phyloP scores from a whole-genome alignment of 257 asterid species.

The Forsythia suspensa region DNA sequence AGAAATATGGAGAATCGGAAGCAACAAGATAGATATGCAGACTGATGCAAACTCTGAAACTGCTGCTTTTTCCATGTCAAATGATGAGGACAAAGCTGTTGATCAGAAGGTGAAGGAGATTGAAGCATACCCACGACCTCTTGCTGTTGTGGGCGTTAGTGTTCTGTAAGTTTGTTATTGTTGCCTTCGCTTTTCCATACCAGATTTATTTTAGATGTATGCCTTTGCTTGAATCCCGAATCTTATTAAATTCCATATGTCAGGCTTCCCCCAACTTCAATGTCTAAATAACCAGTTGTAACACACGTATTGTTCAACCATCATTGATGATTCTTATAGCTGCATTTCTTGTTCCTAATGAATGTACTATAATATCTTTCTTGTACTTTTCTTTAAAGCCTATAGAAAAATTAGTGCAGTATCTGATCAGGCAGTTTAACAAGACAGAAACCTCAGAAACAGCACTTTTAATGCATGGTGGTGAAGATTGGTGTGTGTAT shows the following conservation, averaged over 20 bases:
- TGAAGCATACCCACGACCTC: conserved; percentile 82
- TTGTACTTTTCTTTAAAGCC: not conserved
- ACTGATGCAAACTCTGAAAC: conserved; percentile 19
- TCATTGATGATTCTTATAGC: not conserved
- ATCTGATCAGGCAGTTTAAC: not conserved
- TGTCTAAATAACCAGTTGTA: not conserved
- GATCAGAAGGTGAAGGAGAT: conserved; percentile 56
- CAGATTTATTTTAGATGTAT: not conserved
- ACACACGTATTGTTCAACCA: not conserved
- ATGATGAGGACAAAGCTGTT: conserved; percentile 30
- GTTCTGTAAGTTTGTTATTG: conserved; percentile 67
- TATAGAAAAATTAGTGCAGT: not conserved
- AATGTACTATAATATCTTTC: not conserved
- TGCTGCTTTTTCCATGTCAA: conserved; percentile 18
- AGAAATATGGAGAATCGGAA: conserved; percentile 70
- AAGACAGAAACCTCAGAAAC: not conserved
- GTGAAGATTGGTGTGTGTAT: not conserved
- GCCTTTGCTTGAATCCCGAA: not conserved
- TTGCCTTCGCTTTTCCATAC: not conserved
- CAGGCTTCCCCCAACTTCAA: not conserved
- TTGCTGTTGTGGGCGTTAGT: conserved; percentile 87
- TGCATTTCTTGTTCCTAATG: not conserved
- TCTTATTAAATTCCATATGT: not conserved
- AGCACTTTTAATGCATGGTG: not conserved
- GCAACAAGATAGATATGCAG: conserved; percentile 31